Percentiles rank a stretch among this genome's conserved stretches.
phyloP scores from a whole-genome alignment of 2,329 filamentous ascomycete species.

The Capronia americana region DNA sequence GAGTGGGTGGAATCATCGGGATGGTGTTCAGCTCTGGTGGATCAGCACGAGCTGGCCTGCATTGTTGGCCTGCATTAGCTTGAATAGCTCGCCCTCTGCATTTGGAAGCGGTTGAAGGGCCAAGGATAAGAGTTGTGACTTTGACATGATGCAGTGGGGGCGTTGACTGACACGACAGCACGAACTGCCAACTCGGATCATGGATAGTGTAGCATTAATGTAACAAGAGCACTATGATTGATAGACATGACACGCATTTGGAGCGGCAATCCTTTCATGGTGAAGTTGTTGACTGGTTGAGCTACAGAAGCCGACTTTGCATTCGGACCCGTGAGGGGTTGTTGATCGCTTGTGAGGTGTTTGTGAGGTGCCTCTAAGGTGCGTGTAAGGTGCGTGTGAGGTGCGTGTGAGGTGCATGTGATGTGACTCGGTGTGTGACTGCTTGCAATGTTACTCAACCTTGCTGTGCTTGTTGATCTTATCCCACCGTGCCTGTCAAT shows the following conservation, averaged over 20 bases:
- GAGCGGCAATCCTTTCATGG: neutral
- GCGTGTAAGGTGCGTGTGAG: neutral
- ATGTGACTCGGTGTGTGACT: neutral
- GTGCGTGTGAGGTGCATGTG: neutral
- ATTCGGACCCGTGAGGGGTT: neutral
- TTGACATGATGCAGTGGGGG: neutral
- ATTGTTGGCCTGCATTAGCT: constrained; percentile 17
- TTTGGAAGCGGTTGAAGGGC: neutral
- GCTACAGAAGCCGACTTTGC: neutral
- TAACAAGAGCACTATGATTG: neutral
- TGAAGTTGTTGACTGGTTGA: neutral
- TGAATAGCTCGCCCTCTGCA: constrained; percentile 6
- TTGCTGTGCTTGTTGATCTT: constrained; percentile 1
- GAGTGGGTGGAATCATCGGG: neutral
- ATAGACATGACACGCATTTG: neutral
- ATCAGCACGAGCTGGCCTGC: constrained; percentile 9
- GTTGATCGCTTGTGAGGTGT: neutral
- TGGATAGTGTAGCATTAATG: neutral
- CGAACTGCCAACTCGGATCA: neutral
- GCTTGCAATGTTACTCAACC: neutral
- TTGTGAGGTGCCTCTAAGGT: neutral
- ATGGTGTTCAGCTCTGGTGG: constrained; percentile 1
- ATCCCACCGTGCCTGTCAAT: constrained; percentile 11
- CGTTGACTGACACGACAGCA: neutral
- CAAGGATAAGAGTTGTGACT: too few species aligned